phyloP scores from a whole-genome alignment of 345 rosid species.

The Theobroma cacao region DNA sequence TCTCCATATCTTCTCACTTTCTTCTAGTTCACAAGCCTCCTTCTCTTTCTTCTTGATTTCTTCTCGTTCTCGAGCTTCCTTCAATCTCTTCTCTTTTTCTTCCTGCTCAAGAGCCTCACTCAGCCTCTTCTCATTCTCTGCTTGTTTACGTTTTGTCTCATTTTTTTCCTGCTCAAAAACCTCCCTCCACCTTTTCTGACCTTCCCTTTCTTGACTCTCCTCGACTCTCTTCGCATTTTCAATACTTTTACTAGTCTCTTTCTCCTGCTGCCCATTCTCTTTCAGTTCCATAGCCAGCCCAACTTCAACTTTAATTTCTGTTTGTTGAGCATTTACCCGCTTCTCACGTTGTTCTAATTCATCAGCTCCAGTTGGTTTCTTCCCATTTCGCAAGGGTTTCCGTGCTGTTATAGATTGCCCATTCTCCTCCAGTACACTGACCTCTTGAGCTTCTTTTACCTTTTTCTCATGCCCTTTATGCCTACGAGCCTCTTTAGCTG shows the following conservation, averaged over 20 bases:
- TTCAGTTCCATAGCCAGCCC: slow-evolving; percentile 32
- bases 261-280: slow-evolving; percentile 26
- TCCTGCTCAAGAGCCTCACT: slow-evolving; percentile 29
- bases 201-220: slow-evolving; percentile 19
- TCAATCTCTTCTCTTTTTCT: slow-evolving; percentile 37
- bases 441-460: slow-evolving; percentile 35
- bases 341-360: slow-evolving; percentile 34
- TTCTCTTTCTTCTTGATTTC: slow-evolving; percentile 37
- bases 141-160: slow-evolving; percentile 34
- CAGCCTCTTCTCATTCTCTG: slow-evolving; percentile 35
- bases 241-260: slow-evolving; percentile 22
- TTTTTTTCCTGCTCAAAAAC: slow-evolving; percentile 33
- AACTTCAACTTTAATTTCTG: slow-evolving; percentile 27
- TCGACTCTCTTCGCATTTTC: slow-evolving; percentile 22
- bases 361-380: slow-evolving; percentile 31
- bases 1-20: slow-evolving; percentile 42
- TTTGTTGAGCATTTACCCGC: slow-evolving; percentile 27
- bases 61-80: slow-evolving; percentile 36
- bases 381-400: slow-evolving; percentile 34
- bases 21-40: slow-evolving; percentile 43
- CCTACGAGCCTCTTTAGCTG: slow-evolving; percentile 32
- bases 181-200: slow-evolving; percentile 42
- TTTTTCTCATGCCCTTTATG: slow-evolving; percentile 28
- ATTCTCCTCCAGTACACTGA: slow-evolving; percentile 31
- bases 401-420: slow-evolving; percentile 29